Conservation (phyloP, 768 basidiomycete species). For the Russula dissimulans region DNA sequence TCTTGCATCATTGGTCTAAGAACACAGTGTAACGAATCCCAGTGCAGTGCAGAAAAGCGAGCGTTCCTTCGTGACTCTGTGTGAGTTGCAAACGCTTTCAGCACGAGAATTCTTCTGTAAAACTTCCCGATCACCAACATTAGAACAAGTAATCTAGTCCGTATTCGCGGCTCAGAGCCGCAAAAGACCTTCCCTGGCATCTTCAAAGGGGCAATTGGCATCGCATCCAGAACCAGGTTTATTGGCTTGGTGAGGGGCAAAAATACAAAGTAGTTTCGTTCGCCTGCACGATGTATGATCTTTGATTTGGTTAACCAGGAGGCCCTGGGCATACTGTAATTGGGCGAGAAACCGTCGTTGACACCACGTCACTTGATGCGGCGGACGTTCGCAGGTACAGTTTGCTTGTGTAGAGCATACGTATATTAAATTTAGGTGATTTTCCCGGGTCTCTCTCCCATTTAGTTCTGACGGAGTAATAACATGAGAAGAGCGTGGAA, state of each 20-base stretch:
- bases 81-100: conserved; percentile 41
- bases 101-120: conserved; percentile 20
- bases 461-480: background rate
- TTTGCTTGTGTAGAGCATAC: too few relatives aligned
- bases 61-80: conserved; percentile 35
- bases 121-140: background rate
- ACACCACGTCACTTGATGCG: conserved; percentile 22
- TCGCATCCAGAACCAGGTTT: conserved; percentile 50
- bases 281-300: too few relatives aligned
- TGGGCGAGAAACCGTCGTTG: too few relatives aligned
- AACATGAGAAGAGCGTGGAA: background rate
- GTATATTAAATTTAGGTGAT: background rate
- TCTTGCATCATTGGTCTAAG: background rate
- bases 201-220: conserved; percentile 39
- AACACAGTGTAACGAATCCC: background rate
- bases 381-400: conserved; percentile 37
- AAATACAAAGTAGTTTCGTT: conserved; percentile 28
- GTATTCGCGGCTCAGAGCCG: conserved; percentile 32
- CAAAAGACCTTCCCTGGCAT: conserved; percentile 29
- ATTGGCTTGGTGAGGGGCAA: conserved; percentile 56
- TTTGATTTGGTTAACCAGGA: too few relatives aligned
- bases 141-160: background rate
- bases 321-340: too few relatives aligned
- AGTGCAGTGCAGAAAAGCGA: conserved; percentile 10
- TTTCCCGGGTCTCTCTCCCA: background rate